Evolutionary conservation across 1,139 yeast species (phyloP), one percentile per base, ranked within the genome.

Genomic region (Saccharomycopsis hybrid): DNA sequence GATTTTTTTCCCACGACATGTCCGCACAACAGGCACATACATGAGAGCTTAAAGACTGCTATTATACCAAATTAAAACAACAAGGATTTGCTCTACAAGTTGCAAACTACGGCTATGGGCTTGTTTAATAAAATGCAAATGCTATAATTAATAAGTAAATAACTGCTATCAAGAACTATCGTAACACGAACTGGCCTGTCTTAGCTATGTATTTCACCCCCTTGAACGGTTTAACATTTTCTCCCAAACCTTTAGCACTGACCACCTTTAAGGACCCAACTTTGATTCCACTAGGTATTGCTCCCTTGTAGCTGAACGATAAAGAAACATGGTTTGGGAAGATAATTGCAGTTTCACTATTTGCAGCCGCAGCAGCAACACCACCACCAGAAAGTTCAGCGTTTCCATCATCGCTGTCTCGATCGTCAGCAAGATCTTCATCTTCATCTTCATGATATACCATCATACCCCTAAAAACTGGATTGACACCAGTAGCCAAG

Each of bases 151-250:
- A 18, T 18, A 18, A 18, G 18, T 18, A 18, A 18, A 18, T 18
- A 18, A 18, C 18, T 18, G 18, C 18, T 18, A 18, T 18, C 18
- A 18, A 18, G 18, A 18, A 18, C 18, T 37, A 44, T 24, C 47
- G 44, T 28, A 48, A 43, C 28, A 79, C 66, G 60, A 69, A 80
- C 52, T 82, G 81, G 0, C 85, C 88, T 0, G 86, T 73, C 49
- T 68, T 68, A 3, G 96, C 82, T 9, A 77, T 68, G 62, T 90
- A 90, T 61, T 90, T 85, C 30, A 90, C 97, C 1, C 98, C 98
- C 63, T 90, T 92, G 70, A 82, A 92, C 0, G 96, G 95, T 60
- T 82, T 84, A 18, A 80, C 82, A 2, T 75, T 71, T 3, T 78
- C 82, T 13, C 78, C 77, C 57, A 78, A 59, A 0, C 92, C 90